Percentiles rank a stretch among this genome's conserved stretches.
Evolutionary conservation across 2,329 filamentous ascomycete species (phyloP).

Genomic region (Stagonosporopsis chrysanthemi): DNA sequence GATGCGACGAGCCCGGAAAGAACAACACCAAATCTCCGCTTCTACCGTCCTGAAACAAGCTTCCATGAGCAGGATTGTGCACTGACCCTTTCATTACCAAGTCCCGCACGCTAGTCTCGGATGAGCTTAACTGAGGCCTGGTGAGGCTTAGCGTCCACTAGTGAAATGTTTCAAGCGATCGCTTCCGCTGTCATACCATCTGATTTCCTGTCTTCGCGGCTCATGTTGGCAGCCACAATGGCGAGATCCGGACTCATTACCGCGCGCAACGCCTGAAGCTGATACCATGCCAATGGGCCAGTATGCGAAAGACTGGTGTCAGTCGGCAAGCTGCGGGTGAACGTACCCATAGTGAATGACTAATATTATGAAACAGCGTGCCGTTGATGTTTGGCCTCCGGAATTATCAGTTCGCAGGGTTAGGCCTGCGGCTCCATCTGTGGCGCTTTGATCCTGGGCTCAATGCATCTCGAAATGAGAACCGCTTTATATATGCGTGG

Average conservation of each 20-base stretch:
- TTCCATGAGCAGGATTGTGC: slow-evolving; percentile 25
- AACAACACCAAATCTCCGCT: slow-evolving; percentile 22
- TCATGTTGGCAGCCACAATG: slow-evolving; percentile 18
- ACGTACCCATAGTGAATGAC: slow-evolving; percentile 23
- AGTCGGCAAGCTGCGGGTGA: slow-evolving; percentile 28
- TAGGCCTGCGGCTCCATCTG: slow-evolving; percentile 18
- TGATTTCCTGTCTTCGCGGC: slow-evolving; percentile 18
- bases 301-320: slow-evolving; percentile 23
- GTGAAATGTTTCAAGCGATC: slow-evolving; percentile 29
- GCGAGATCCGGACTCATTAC: slow-evolving; percentile 4
- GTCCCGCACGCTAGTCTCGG: background rate
- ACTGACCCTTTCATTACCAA: slow-evolving; percentile 25
- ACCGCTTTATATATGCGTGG: slow-evolving; percentile 18
- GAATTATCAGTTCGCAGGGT: slow-evolving; percentile 26
- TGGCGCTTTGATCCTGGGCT: slow-evolving; percentile 17
- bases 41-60: slow-evolving; percentile 26
- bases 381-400: slow-evolving; percentile 29
- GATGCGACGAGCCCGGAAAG: background rate
- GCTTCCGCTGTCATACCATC: slow-evolving; percentile 26
- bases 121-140: background rate
- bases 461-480: slow-evolving; percentile 13
- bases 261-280: slow-evolving; percentile 11
- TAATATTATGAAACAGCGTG: slow-evolving; percentile 19
- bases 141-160: slow-evolving; percentile 17
- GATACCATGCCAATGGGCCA: slow-evolving; percentile 28